phyloP scores from a whole-genome alignment of 2,329 filamentous ascomycete species.

The Exophiala sp. region DNA sequence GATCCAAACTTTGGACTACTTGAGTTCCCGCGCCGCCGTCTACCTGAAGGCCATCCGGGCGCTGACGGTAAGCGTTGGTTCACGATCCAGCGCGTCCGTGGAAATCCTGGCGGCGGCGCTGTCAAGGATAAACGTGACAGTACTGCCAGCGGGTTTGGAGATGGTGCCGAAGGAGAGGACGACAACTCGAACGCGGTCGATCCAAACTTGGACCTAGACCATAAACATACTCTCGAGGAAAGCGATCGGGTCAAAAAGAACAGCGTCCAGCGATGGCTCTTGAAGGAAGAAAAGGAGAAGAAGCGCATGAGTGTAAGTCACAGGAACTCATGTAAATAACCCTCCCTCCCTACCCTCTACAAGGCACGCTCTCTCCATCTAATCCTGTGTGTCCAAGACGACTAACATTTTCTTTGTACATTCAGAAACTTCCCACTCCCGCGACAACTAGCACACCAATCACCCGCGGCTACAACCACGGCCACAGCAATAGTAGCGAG shows the following conservation, averaged over 20 bases:
- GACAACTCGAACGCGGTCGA: constrained; percentile 37
- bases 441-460: constrained; percentile 5
- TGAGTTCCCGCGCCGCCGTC: constrained; percentile 34
- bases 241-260: constrained; percentile 79
- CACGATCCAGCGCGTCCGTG: constrained; percentile 72
- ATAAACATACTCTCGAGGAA: constrained; percentile 65
- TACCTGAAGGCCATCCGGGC: constrained; percentile 44
- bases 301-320: constrained; percentile 45
- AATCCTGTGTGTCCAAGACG: too few relatives aligned
- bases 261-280: constrained; percentile 61
- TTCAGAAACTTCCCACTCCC: constrained; percentile 13
- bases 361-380: not conserved
- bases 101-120: constrained; percentile 50
- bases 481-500: too few relatives aligned
- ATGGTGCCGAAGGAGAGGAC: constrained; percentile 55
- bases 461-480: constrained; percentile 6
- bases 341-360: not conserved
- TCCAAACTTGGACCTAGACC: constrained; percentile 53
- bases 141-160: constrained; percentile 7
- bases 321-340: not conserved
- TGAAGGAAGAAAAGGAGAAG: constrained; percentile 59
- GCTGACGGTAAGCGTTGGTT: constrained; percentile 55
- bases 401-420: not conserved
- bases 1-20: constrained; percentile 40
- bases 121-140: constrained; percentile 22